A percentile compares a stretch with the other conserved stretches of the same genome.
These are phyloP conservation scores for Fusarium siculi DNA, from an alignment of 2,329 filamentous ascomycete species.

Conservation along the genomic window DNA sequence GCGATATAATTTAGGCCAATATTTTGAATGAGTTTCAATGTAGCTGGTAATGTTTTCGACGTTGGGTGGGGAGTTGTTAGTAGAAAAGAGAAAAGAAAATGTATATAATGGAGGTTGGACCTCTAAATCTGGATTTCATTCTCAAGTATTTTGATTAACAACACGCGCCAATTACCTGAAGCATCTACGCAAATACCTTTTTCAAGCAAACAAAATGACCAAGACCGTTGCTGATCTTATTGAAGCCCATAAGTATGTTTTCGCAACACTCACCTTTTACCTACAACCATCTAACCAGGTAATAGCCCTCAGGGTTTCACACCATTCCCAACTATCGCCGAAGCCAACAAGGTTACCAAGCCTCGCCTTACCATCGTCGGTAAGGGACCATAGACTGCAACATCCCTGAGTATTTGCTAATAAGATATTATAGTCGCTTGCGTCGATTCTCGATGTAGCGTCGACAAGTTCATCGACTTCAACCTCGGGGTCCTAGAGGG, in stretches of 20 bases:
- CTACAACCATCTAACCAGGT: too few relatives aligned
- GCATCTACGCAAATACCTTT: fast-evolving
- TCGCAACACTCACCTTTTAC: too few relatives aligned
- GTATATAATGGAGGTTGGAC: neutral
- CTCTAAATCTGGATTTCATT: fast-evolving
- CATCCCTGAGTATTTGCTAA: neutral
- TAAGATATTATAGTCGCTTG: neutral
- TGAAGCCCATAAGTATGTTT: neutral
- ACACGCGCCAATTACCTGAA: fast-evolving
- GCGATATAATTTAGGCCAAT: neutral
- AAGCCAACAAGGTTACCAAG: neutral
- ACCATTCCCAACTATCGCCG: neutral
- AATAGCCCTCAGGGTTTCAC: neutral
- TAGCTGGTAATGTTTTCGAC: neutral
- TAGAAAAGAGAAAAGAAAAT: neutral
- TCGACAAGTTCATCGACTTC: neutral
- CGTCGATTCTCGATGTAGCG: neutral
- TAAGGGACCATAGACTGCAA: too few relatives aligned
- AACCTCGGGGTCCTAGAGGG: neutral
- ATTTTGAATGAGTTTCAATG: neutral
- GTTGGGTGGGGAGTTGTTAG: fast-evolving
- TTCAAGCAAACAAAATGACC: neutral
- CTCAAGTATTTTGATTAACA: neutral
- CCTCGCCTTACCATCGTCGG: neutral
- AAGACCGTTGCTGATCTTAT: neutral